Evolutionary conservation across 192 early-diverging fungal genomes (phyloP), one percentile per base, ranked within the genome.

Genomic region (Backusella morwellensis): DNA sequence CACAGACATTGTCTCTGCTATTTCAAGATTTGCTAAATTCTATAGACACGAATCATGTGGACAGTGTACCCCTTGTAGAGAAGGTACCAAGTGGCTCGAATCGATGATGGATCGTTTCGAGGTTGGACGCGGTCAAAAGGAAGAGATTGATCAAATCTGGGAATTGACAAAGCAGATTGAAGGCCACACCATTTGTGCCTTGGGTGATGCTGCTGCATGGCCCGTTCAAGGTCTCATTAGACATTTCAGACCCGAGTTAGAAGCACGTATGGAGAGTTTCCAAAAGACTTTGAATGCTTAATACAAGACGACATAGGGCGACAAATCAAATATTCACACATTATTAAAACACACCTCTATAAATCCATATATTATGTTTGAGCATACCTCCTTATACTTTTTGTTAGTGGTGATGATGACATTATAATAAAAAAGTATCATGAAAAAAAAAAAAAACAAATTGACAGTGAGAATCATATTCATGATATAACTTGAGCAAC

Each of bases 171-270:
- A 97, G 82, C 93, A 98, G 86, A 99, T 99, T 86, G 98, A 99
- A 84, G 98, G 98, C 34, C 98, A 98, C 82, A 99, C 98, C n/a
- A 99, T 99, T 81, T 99, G 98, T 81, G 98, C 98, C 47, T 86
- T 99, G 85, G 98, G 97, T 70, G 98, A 99, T 85, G 98, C 98
- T 40, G 97, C 98, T 32, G 98, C 98, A 66, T 98, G 97, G 97
- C 98, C 98, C 11, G 95, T 99, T 38, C 88, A 89, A 72, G 75
- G 76, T 56, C 87, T 99, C 66, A 96, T 99, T 80, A 91, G 95
- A 56, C 93, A 97, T 81, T 97, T 97, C 89, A 86, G 95, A 32
- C 95, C 95, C 19, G 93, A 93, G 78, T 85, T 96, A 36, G 95
- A 95, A 84, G 79, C 82, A 56, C 88, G 90, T 34, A 90, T 90